Evolutionary conservation across 208 protist species (phyloP), one percentile per base, ranked within the genome.

Genomic region (Tetramitus jugosus): DNA sequence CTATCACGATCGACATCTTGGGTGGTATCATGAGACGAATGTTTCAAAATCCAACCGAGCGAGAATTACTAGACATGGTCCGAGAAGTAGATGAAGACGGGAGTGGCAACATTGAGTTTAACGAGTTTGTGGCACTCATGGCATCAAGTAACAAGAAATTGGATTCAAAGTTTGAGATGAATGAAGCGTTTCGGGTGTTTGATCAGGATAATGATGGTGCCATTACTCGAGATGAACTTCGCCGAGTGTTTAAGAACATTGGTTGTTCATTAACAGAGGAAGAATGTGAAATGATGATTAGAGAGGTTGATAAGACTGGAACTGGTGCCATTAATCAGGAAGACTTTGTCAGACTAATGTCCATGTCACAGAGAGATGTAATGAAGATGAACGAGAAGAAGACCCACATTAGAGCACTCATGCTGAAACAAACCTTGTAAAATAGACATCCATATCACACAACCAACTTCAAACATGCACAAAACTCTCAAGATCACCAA

Each of bases 101-200:
- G 42, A 91, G 89, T 86, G 92, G 92, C 69, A 87, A 85, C 31
- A 94, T 96, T 80, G 91, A 94, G 74, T 96, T 95, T 71, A 40
- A 71, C 49, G 65, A 95, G 76, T 76, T 71, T 60, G 10, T 80
- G 6, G 10, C 13, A 23, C 23, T 80, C 0, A 75, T 80, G 61
- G 77, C 35, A 39, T 39, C 8, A 10, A 80, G 76, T 42, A 20
- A 10, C 6, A 39, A 60, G 20, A 35, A 80, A 40, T 40, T 31
- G 1, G 86, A 91, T 46, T 83, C 84, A n/a, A 82, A 84, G 23
- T 85, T 90, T 39, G 93, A 96, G 40, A 88, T 95, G 20, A 85
- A 84, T 17, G 91, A 96, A 37, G 94, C 94, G 7, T 97, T 97
- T 87, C 76, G 86, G 0, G 84, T 91, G 31, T 95, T 98, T 76